Percentiles rank a stretch among this genome's conserved stretches.
Conservation (phyloP, 805 yeast genomes). For the Candida parachauliodes region DNA sequence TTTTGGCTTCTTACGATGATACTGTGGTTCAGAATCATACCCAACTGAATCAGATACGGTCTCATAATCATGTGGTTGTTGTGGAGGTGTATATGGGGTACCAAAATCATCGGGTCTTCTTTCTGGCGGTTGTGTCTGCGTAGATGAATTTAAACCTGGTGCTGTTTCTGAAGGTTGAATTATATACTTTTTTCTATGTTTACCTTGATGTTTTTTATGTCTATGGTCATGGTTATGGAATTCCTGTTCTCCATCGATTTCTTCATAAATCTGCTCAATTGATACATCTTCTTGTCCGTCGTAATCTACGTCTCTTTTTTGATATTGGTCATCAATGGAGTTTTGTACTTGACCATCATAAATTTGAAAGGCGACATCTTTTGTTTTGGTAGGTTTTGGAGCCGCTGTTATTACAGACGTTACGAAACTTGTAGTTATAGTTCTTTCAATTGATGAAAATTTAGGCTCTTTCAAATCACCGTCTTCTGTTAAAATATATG, state of each 20-base stretch:
- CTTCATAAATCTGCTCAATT: constrained; percentile 9
- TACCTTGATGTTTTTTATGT: neutral
- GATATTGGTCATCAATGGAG: neutral
- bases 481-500: constrained; percentile 17
- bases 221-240: constrained; percentile 1
- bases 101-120: constrained; percentile 2
- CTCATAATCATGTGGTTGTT: neutral
- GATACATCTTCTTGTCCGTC: neutral
- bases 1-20: constrained; percentile 4
- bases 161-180: neutral
- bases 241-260: constrained; percentile 5
- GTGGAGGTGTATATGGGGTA: constrained; percentile 1
- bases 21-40: neutral
- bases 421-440: constrained; percentile 12
- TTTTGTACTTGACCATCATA: constrained; percentile 28
- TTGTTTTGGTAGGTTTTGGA: constrained; percentile 21
- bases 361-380: constrained; percentile 21
- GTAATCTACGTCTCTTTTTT: neutral
- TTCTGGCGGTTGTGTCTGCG: neutral
- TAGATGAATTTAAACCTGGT: neutral
- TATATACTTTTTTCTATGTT: neutral
- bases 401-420: constrained; percentile 17
- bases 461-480: constrained; percentile 20
- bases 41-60: neutral
- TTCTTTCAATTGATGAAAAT: constrained; percentile 11